A percentile compares a stretch with the other conserved stretches of the same genome.
Conservation (phyloP, 2,329 filamentous ascomycete genomes). For the Aschersonia sp. region DNA sequence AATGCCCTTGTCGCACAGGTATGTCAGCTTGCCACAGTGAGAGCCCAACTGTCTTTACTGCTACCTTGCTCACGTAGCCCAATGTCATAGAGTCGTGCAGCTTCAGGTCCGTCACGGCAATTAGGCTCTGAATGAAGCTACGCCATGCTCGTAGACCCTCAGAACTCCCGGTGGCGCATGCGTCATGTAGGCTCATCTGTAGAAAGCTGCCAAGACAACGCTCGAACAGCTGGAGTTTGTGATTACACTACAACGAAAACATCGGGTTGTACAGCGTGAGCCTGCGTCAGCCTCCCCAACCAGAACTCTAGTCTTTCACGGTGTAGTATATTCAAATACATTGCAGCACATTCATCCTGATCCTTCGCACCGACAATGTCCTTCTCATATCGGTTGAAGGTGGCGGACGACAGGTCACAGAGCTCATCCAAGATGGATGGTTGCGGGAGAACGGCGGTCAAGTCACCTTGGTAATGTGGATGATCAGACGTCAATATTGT, state of each 20-base stretch:
- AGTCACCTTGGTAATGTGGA: neutral
- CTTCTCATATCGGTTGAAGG: conserved; percentile 19
- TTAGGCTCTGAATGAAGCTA: neutral
- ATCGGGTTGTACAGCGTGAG: neutral
- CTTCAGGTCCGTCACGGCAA: neutral
- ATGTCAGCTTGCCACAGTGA: too few relatives aligned
- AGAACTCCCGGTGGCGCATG: too few relatives aligned
- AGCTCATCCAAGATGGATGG: conserved; percentile 10
- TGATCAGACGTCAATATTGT: neutral
- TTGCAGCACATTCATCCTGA: conserved; percentile 10
- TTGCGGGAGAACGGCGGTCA: conserved; percentile 12
- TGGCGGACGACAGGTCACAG: conserved; percentile 9
- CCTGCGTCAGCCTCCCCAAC: neutral
- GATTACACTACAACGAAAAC: neutral
- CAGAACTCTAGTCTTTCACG: neutral
- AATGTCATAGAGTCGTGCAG: neutral
- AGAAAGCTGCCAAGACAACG: too few relatives aligned
- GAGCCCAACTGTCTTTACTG: too few relatives aligned
- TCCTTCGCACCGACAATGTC: conserved; percentile 13
- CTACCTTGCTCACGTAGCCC: too few relatives aligned
- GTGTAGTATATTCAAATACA: conserved; percentile 16
- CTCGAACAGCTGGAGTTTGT: neutral
- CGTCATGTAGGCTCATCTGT: too few relatives aligned
- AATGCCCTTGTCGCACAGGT: too few relatives aligned
- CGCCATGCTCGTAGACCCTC: too few relatives aligned